Conservation (phyloP, 75 land plant genomes). For the Pinus taeda region DNA sequence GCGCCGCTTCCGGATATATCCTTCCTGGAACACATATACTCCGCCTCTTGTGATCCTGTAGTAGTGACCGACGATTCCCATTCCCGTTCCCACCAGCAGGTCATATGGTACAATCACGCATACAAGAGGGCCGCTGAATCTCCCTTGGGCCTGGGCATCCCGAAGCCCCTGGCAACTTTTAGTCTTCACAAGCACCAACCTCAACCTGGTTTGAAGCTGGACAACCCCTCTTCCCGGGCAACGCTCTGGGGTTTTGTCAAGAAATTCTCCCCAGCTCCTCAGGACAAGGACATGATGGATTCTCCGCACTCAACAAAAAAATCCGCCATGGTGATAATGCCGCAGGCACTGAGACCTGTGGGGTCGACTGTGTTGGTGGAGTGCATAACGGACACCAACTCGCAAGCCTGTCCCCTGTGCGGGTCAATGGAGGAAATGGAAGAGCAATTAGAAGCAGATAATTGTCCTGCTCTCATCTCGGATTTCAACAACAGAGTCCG, state of each 20-base stretch:
- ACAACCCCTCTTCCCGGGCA: not conserved
- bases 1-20: not conserved
- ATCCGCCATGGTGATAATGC: constrained; percentile 39
- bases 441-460: constrained; percentile 59
- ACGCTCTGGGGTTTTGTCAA: constrained; percentile 6
- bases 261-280: not conserved
- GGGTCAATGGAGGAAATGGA: constrained; percentile 58
- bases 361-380: constrained; percentile 70
- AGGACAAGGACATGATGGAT: too few relatives aligned
- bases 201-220: not conserved
- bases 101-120: constrained; percentile 5
- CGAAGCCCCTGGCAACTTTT: not conserved
- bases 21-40: not conserved
- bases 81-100: not conserved
- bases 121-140: not conserved
- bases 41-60: not conserved
- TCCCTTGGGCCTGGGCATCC: not conserved
- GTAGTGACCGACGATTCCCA: constrained; percentile 3
- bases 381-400: constrained; percentile 21
- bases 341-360: constrained; percentile 72
- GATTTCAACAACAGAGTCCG: constrained; percentile 66
- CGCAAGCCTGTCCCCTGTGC: not conserved
- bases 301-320: too few relatives aligned
- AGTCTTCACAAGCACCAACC: not conserved
- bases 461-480: constrained; percentile 68